Conservation (phyloP, 2,329 filamentous ascomycete species). For the Domatiomyces catenatus region DNA sequence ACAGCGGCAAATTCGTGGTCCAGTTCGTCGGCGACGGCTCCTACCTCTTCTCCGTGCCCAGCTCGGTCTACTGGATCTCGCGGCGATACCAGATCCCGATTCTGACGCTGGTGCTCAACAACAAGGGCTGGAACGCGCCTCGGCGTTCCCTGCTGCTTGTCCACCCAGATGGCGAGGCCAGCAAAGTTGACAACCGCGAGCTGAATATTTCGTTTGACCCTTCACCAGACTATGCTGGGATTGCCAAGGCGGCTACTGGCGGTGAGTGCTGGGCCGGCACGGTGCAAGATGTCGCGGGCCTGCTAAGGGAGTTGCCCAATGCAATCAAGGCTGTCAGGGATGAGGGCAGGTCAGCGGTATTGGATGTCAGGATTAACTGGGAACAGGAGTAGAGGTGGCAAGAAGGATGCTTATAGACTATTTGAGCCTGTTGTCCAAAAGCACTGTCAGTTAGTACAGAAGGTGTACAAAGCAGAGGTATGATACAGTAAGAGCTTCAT, state of each 20-base stretch:
- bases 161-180: slow-evolving; percentile 48
- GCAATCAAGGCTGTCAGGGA: slow-evolving; percentile 47
- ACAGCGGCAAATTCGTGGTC: slow-evolving; percentile 44
- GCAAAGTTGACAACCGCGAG: slow-evolving; percentile 46
- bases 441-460: no score
- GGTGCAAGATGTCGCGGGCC: slow-evolving; percentile 41
- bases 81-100: slow-evolving; percentile 51
- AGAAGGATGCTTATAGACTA: neutral
- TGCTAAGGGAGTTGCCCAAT: slow-evolving; percentile 39
- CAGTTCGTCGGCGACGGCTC: slow-evolving; percentile 55
- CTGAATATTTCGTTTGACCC: slow-evolving; percentile 53
- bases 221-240: slow-evolving; percentile 51
- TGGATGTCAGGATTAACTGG: slow-evolving; percentile 31
- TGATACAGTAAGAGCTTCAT: no score
- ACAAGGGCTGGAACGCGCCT: slow-evolving; percentile 57
- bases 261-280: slow-evolving; percentile 44
- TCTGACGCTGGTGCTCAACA: slow-evolving; percentile 53
- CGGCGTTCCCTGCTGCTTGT: slow-evolving; percentile 46
- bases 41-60: slow-evolving; percentile 50
- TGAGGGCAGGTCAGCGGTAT: slow-evolving; percentile 36
- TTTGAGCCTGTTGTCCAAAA: no score
- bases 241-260: slow-evolving; percentile 50
- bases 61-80: slow-evolving; percentile 54
- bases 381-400: neutral
- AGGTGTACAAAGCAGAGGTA: no score